Evolutionary conservation across 2,329 filamentous ascomycete genomes (phyloP).

Genomic region (Neopestalotiopsis clavispora): DNA sequence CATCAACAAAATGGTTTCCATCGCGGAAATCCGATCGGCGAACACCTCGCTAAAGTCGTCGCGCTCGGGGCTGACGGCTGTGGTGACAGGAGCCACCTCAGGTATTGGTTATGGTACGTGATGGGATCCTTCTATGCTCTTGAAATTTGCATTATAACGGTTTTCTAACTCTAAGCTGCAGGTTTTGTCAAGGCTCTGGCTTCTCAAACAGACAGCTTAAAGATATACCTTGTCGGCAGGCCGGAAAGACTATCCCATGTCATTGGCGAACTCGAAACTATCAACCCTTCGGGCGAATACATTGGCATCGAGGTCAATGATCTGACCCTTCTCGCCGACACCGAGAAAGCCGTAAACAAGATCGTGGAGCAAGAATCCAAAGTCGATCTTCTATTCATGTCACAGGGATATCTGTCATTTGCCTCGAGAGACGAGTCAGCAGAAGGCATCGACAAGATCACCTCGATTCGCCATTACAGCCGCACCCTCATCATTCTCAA

Average conservation of each 20-base stretch:
- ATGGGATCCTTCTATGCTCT: too few relatives aligned
- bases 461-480: slow-evolving; percentile 12
- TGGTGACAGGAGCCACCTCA: background rate
- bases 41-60: slow-evolving; percentile 5
- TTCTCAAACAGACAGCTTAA: slow-evolving; percentile 7
- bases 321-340: slow-evolving; percentile 10
- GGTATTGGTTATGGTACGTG: slow-evolving; percentile 6
- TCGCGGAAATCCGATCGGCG: background rate
- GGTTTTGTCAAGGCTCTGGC: slow-evolving; percentile 8
- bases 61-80: slow-evolving; percentile 3
- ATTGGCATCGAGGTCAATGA: slow-evolving; percentile 5
- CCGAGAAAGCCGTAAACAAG: background rate
- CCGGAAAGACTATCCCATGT: background rate
- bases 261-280: background rate
- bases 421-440: background rate
- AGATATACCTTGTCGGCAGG: slow-evolving; percentile 8
- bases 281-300: background rate
- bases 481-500: slow-evolving; percentile 6
- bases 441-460: slow-evolving; percentile 11
- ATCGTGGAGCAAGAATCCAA: slow-evolving; percentile 8
- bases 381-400: slow-evolving; percentile 15
- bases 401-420: slow-evolving; percentile 7
- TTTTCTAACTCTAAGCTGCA: too few relatives aligned
- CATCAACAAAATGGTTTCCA: slow-evolving; percentile 1
- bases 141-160: too few relatives aligned